A percentile compares a stretch with the other conserved stretches of the same genome.
phyloP scores from a whole-genome alignment of 345 rosid species.

The Mercurialis annua region DNA sequence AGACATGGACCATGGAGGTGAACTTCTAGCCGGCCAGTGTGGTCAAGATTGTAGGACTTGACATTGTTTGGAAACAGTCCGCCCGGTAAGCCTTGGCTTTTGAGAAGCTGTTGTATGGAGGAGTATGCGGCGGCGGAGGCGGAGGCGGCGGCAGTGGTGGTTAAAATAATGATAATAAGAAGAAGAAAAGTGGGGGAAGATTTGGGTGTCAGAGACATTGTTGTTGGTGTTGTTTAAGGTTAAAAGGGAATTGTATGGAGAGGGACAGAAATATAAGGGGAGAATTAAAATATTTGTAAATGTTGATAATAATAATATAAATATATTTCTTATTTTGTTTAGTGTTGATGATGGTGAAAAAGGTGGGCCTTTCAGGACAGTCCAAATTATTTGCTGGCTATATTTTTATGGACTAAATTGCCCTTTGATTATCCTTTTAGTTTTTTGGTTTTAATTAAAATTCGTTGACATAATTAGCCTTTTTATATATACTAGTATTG shows the following conservation, averaged over 20 bases:
- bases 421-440: background rate
- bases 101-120: constrained; percentile 56
- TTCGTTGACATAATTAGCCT: no score
- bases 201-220: constrained; percentile 32
- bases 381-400: constrained; percentile 6
- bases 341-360: background rate
- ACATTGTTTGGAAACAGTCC: constrained; percentile 75
- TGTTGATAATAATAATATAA: no score
- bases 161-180: constrained; percentile 8
- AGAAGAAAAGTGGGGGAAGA: constrained; percentile 22
- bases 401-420: background rate
- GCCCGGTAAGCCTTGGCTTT: constrained; percentile 73
- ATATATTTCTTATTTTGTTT: background rate
- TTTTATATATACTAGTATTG: no score
- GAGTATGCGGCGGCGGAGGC: constrained; percentile 24
- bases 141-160: constrained; percentile 15
- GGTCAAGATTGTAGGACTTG: constrained; percentile 48
- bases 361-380: background rate
- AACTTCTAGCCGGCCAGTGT: constrained; percentile 58
- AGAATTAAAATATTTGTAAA: background rate
- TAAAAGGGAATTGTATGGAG: background rate
- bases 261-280: background rate
- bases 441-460: no score
- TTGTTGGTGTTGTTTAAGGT: background rate
- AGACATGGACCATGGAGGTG: constrained; percentile 62